Evolutionary conservation across 2,329 filamentous ascomycete genomes (phyloP).

Genomic region (Aspergillus ustus): DNA sequence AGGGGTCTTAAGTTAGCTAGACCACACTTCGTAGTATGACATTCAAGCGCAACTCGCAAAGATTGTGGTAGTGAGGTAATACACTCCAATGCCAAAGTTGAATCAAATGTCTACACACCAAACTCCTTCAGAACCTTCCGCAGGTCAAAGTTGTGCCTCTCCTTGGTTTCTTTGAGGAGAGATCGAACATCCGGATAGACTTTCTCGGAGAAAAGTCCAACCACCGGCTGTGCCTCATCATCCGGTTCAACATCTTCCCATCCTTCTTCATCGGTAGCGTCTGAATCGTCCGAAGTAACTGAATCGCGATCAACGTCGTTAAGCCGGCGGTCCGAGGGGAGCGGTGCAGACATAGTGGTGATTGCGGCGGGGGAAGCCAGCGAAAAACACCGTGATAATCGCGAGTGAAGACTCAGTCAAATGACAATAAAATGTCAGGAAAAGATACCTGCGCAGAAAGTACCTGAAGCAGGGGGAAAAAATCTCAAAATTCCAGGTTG

Average conservation of each 20-base stretch:
- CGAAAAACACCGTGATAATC: not conserved
- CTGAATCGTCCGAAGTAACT: slow-evolving; percentile 47
- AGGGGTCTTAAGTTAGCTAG: slow-evolving; percentile 24
- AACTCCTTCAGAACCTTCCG: slow-evolving; percentile 59
- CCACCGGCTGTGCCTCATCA: slow-evolving; percentile 64
- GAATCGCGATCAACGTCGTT: slow-evolving; percentile 33
- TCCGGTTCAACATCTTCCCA: slow-evolving; percentile 68
- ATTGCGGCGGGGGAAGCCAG: slow-evolving; percentile 7
- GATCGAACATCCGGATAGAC: slow-evolving; percentile 66
- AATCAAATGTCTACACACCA: slow-evolving; percentile 44
- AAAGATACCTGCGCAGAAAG: not conserved
- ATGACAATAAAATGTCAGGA: not conserved
- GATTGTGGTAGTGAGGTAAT: slow-evolving; percentile 15
- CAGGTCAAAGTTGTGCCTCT: slow-evolving; percentile 70
- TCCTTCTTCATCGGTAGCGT: slow-evolving; percentile 56
- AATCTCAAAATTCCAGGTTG: slow-evolving; percentile 24
- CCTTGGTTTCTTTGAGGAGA: slow-evolving; percentile 72
- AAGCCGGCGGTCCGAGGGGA: slow-evolving; percentile 24
- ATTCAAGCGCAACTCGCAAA: slow-evolving; percentile 16
- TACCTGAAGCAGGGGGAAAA: slow-evolving; percentile 7
- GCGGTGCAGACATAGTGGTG: slow-evolving; percentile 36
- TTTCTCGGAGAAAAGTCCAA: slow-evolving; percentile 70
- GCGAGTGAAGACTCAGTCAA: too few species aligned
- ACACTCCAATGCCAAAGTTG: slow-evolving; percentile 13
- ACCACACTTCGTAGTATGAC: not conserved